Percentiles rank a stretch among this genome's conserved stretches.
Evolutionary conservation across 176 grass and related monocot genomes (phyloP).

Genomic region (Oryza coarctata): DNA sequence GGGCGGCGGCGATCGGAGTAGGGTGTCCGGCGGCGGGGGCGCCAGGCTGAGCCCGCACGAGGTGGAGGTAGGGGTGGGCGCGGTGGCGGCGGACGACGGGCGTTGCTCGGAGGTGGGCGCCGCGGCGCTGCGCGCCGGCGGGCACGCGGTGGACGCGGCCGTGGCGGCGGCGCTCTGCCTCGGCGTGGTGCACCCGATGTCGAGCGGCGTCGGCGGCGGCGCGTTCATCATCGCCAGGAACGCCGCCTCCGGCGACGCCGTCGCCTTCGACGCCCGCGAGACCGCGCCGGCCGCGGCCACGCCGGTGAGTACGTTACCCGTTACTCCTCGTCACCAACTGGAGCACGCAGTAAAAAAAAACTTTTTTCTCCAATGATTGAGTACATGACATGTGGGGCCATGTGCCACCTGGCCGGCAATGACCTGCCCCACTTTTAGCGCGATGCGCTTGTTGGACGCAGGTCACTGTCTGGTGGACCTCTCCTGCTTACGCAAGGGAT

Average conservation of each 20-base stretch:
- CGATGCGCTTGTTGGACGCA: neutral
- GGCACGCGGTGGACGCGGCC: conserved; percentile 87
- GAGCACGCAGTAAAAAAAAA: neutral
- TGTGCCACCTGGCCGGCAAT: neutral
- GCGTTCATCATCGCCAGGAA: conserved; percentile 74
- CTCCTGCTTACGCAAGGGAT: neutral
- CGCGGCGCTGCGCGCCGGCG: conserved; percentile 57
- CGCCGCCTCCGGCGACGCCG: conserved; percentile 51
- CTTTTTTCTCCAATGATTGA: neutral
- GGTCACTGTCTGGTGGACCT: conserved; percentile 32
- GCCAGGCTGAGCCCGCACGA: conserved; percentile 31
- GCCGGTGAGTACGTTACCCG: conserved; percentile 25
- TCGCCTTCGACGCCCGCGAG: conserved; percentile 87
- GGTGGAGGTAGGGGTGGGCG: conserved; percentile 44
- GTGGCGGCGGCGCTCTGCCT: conserved; percentile 73
- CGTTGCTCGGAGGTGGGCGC: conserved; percentile 81
- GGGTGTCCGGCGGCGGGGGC: neutral
- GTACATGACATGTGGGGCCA: conserved; percentile 23
- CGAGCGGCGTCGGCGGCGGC: conserved; percentile 80
- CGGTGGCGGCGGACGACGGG: conserved; percentile 75
- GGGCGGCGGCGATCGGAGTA: neutral
- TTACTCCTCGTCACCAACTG: neutral
- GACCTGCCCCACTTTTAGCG: neutral
- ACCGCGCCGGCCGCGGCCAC: conserved; percentile 75
- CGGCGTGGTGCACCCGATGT: conserved; percentile 86